Evolutionary conservation across 768 basidiomycete species (phyloP), one percentile per base, ranked within the genome.

Genomic region (Lactarius sp.): DNA sequence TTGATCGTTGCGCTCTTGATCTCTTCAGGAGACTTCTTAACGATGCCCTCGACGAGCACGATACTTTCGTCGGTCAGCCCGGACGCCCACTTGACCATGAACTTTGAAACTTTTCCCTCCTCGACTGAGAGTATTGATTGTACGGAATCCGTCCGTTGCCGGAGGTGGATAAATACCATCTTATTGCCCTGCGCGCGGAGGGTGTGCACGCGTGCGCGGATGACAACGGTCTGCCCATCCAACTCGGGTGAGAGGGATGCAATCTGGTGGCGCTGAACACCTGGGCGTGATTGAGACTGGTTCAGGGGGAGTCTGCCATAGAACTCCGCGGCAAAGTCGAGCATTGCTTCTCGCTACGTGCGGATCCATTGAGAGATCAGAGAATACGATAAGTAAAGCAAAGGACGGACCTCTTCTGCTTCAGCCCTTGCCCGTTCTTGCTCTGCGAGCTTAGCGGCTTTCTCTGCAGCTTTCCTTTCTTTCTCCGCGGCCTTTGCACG

Each of bases 71-170:
- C 83, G 33, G 87, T 78, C 55, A 98, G 76, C 31, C 83, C 72
- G 20, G 86, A 85, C 18, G 87, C 84, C 89, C 90, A 98, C 76
- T 94, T 97, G 44, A 94, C 84, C 97, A 99, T 99, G 73, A 96
- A 94, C 76, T 95, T 98, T 66, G 92, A 95, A 33, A 98, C 81
- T 70, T 83, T 86, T 52, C 84, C 88, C 12, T 85, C 82, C 10
- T 87, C 77, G 27, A 90, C 84, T 53, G 79, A 75, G 64, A 96
- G 78, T 46, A 98, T 77, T 41, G 90, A 94, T 73, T 98, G 96
- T 9, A 99, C 86, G 60, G 95, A 81, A 71, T 88, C 81, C 14
- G 82, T 87, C 69, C 90, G 84, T 74, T 99, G 96, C 63, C 96
- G 90, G 60, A 99, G 81, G 72, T 87, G 87, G 57, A 98, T 77